Evolutionary conservation across 768 basidiomycete genomes (phyloP).

Genomic region (Sarcomyxa edulis): DNA sequence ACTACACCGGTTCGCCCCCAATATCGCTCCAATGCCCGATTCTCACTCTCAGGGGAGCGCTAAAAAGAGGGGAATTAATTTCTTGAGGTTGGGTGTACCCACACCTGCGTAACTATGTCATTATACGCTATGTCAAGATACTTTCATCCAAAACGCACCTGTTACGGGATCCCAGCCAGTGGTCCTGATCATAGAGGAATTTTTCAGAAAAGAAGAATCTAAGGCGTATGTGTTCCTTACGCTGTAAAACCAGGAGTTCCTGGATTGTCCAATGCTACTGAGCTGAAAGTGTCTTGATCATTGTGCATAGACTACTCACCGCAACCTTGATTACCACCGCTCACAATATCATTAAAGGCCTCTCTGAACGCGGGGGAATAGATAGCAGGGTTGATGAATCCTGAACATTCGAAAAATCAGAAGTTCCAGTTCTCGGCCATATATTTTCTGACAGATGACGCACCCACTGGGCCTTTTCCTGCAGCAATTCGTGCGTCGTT

Average conservation of each 20-base stretch:
- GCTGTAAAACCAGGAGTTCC: slow-evolving; percentile 30
- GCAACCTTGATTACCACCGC: slow-evolving; percentile 38
- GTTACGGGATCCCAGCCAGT: slow-evolving; percentile 40
- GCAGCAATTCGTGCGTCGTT: slow-evolving; percentile 42
- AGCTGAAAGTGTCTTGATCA: background rate
- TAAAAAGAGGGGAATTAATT: slow-evolving; percentile 26
- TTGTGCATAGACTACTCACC: slow-evolving; percentile 24
- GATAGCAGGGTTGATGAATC: slow-evolving; percentile 43
- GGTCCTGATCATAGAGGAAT: slow-evolving; percentile 20
- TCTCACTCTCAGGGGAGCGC: slow-evolving; percentile 30
- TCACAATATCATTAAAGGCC: slow-evolving; percentile 43
- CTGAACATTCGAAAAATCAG: too few species aligned
- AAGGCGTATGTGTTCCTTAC: slow-evolving; percentile 16
- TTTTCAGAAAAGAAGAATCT: background rate
- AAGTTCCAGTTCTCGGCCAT: background rate
- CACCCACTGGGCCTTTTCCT: slow-evolving; percentile 37
- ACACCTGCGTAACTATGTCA: too few species aligned
- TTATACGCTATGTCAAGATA: too few species aligned
- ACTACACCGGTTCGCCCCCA: too few species aligned
- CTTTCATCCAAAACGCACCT: too few species aligned
- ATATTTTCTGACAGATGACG: too few species aligned
- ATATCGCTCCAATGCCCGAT: too few species aligned
- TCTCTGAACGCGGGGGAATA: slow-evolving; percentile 33
- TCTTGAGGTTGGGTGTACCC: slow-evolving; percentile 30
- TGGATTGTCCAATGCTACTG: slow-evolving; percentile 6